Conservation (phyloP, 1,139 yeast genomes). For the Candida pseudocylindracea region DNA sequence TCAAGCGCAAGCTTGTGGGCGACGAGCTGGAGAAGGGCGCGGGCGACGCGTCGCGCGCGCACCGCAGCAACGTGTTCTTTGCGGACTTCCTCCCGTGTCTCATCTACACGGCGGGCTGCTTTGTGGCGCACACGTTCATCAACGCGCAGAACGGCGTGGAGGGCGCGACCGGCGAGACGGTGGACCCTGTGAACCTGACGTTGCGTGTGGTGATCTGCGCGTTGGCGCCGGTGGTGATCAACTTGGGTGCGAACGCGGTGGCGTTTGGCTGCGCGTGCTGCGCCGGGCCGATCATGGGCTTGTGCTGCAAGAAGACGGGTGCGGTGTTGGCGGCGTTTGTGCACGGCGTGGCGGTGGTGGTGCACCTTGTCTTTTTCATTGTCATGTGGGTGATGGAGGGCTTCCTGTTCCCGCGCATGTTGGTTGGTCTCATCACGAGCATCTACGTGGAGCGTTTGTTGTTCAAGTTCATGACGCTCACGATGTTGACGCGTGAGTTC, state of each 20-base stretch:
- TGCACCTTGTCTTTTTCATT: slow-evolving; percentile 71
- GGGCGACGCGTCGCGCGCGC: slow-evolving; percentile 91
- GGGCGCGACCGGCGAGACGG: slow-evolving; percentile 10
- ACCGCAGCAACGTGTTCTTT: slow-evolving; percentile 64
- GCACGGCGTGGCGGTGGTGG: slow-evolving; percentile 79
- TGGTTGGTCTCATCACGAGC: slow-evolving; percentile 71
- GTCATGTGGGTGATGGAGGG: slow-evolving; percentile 97
- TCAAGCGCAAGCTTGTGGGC: slow-evolving; percentile 78
- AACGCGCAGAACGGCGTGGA: slow-evolving; percentile 93
- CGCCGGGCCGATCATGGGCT: slow-evolving; percentile 85
- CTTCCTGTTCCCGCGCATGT: slow-evolving; percentile 70
- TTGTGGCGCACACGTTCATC: slow-evolving; percentile 78
- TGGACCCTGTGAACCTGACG: slow-evolving; percentile 41
- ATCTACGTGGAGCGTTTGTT: slow-evolving; percentile 74
- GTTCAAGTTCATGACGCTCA: slow-evolving; percentile 65
- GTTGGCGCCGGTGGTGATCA: slow-evolving; percentile 77
- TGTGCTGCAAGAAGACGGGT: slow-evolving; percentile 97
- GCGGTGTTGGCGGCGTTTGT: slow-evolving; percentile 94
- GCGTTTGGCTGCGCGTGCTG: slow-evolving; percentile 79
- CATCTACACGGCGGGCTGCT: slow-evolving; percentile 76
- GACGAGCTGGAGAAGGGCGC: slow-evolving; percentile 84
- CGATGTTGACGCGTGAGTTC: slow-evolving; percentile 83
- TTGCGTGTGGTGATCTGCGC: slow-evolving; percentile 78
- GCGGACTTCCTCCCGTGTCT: slow-evolving; percentile 77
- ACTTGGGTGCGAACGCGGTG: slow-evolving; percentile 63